phyloP scores from a whole-genome alignment of 2,329 filamentous ascomycete genomes.

The Clarireedia hainanense region DNA sequence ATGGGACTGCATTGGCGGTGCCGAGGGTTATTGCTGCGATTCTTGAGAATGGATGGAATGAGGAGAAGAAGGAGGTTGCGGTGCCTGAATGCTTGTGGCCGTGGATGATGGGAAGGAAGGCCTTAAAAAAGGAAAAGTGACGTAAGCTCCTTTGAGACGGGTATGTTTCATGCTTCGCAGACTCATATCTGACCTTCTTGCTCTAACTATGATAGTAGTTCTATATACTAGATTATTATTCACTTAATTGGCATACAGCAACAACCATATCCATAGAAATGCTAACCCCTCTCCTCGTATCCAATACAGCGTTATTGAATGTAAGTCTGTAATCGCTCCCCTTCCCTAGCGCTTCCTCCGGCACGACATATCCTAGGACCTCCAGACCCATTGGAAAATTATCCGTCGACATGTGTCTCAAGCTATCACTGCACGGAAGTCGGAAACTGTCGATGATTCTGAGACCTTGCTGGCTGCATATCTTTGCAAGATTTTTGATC shows the following conservation, averaged over 20 bases:
- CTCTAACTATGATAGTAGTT: no score
- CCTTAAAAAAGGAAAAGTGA: constrained; percentile 37
- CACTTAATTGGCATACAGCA: no score
- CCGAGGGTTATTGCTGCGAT: constrained; percentile 84
- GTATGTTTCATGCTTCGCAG: background rate
- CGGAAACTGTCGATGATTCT: background rate
- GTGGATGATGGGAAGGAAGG: constrained; percentile 74
- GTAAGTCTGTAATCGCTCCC: no score
- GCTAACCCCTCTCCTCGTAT: no score
- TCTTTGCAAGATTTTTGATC: background rate
- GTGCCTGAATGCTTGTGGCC: constrained; percentile 73
- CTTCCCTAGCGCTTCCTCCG: no score
- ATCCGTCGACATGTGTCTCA: background rate
- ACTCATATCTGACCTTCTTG: background rate
- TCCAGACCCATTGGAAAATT: background rate
- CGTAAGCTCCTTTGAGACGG: no score
- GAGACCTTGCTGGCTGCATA: background rate
- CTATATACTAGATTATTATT: no score
- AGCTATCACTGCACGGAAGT: background rate
- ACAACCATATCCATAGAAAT: no score
- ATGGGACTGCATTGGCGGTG: constrained; percentile 88
- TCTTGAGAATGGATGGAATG: constrained; percentile 85
- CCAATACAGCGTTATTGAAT: no score
- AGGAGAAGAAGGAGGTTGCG: constrained; percentile 54
- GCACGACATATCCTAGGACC: no score